Evolutionary conservation across 2,329 filamentous ascomycete species (phyloP), one percentile per base, ranked within the genome.

Genomic region (Fusarium cyanostomum): DNA sequence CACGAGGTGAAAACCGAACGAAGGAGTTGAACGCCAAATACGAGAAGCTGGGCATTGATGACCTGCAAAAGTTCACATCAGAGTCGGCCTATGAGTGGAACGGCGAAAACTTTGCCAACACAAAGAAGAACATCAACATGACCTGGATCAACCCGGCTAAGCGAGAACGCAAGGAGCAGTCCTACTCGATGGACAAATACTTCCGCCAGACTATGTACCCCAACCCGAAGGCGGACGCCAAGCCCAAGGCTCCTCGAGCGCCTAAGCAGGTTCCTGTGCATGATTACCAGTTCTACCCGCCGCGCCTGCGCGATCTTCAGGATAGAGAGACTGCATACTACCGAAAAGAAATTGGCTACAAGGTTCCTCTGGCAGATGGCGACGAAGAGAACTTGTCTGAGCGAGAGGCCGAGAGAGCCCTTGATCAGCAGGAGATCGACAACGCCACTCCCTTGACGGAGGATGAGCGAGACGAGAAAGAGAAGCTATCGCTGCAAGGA

Each of bases 41-140:
- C 71, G 95, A 98, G 76, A 96, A 97, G 75, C 88, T 99, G 35
- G 95, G 96, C 64, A 91, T 99, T 27, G 95, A 99, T 74, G 95
- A 99, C 68, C 80, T 99, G 38, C 95, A 99, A 74, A 98, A 98
- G 73, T 99, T 99, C 77, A 95, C 91, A 1, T 97, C 94, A 0
- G 95, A 99, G 71, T 97, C 92, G 52, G 94, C 96, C 0, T 99
- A 99, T 72, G 95, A 98, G 74, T 99, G 96, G 96, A 99, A 99
- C 65, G 95, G 95, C 42, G 90, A 98, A 78, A 94, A 94, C 71
- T 99, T 99, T 75, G 92, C 93, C 50, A 92, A 91, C 56, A 87
- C 89, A 73, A 96, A 96, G 80, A 96, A 96, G 77, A 92, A 96
- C 45, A 92, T 97, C 63, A 92, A 92, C 44, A 86, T 97, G 66